phyloP scores from a whole-genome alignment of 1,284 basidiomycete species.

The Puccinia novopanici region DNA sequence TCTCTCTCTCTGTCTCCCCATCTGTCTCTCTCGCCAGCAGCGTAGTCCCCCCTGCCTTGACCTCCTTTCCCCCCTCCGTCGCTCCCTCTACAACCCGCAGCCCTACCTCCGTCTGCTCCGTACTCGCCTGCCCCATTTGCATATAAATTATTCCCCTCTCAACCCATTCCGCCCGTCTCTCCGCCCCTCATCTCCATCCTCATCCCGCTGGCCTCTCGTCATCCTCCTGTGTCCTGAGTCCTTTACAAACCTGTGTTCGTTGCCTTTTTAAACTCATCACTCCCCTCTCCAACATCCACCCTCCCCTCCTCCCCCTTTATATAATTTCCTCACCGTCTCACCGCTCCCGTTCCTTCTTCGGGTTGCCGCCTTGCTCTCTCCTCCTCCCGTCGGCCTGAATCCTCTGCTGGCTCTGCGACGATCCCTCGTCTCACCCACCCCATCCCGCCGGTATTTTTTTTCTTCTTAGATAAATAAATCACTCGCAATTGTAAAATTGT shows the following conservation, averaged over 20 bases:
- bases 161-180: constrained; percentile 1
- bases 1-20: not conserved
- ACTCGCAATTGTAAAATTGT: not conserved
- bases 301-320: not conserved
- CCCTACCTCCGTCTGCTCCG: not conserved
- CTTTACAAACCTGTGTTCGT: not conserved
- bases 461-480: too few relatives aligned
- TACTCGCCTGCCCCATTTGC: not conserved
- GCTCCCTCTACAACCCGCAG: constrained; percentile 6
- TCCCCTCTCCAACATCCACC: too few relatives aligned
- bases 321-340: too few relatives aligned
- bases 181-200: not conserved
- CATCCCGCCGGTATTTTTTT: too few relatives aligned
- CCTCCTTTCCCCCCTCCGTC: constrained; percentile 29
- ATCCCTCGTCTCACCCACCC: too few relatives aligned
- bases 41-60: constrained; percentile 31
- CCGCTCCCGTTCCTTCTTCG: not conserved
- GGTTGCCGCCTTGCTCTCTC: not conserved
- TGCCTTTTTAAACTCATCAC: too few relatives aligned
- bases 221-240: not conserved
- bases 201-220: not conserved
- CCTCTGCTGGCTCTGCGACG: too few relatives aligned
- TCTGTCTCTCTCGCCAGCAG: not conserved
- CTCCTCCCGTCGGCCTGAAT: too few relatives aligned
- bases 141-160: not conserved